phyloP scores from a whole-genome alignment of 768 basidiomycete species.

The Phanerodontia chrysosporium region DNA sequence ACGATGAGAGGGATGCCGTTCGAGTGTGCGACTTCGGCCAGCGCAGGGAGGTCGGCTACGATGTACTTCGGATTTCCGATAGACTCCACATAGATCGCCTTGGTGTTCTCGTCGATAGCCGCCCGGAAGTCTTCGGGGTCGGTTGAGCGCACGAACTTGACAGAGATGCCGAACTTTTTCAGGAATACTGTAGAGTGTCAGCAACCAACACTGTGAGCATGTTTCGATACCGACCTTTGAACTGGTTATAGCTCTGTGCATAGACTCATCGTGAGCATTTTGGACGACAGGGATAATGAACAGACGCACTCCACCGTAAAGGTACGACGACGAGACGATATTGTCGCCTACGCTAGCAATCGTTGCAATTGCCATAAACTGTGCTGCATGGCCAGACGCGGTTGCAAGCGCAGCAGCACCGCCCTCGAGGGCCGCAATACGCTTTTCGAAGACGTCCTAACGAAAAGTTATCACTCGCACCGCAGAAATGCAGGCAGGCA shows the following conservation, averaged over 20 bases:
- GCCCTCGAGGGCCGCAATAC: constrained; percentile 78
- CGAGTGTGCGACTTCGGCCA: constrained; percentile 71
- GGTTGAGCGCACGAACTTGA: constrained; percentile 57
- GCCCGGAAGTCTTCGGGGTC: constrained; percentile 55
- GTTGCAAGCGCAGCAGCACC: constrained; percentile 73
- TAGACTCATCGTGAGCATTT: no score
- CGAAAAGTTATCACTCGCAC: no score
- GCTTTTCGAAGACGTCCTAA: constrained; percentile 75
- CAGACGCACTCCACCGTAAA: constrained; percentile 63
- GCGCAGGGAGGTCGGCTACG: constrained; percentile 59
- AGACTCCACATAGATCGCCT: constrained; percentile 69
- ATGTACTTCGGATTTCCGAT: constrained; percentile 79
- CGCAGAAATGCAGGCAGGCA: no score
- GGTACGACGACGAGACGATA: constrained; percentile 62
- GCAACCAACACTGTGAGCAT: no score
- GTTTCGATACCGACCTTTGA: constrained; percentile 58
- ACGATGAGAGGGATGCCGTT: constrained; percentile 75
- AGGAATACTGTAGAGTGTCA: constrained; percentile 67
- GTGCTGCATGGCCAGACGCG: constrained; percentile 72
- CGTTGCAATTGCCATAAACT: constrained; percentile 65
- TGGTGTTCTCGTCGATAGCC: constrained; percentile 75
- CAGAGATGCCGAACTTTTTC: constrained; percentile 61
- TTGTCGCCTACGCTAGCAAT: constrained; percentile 69
- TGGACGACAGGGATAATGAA: no score
- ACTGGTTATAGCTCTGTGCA: constrained; percentile 60